These are phyloP conservation scores for Bidens hawaiensis DNA, from an alignment of 140 eudicot species.

Conservation along the genomic window DNA sequence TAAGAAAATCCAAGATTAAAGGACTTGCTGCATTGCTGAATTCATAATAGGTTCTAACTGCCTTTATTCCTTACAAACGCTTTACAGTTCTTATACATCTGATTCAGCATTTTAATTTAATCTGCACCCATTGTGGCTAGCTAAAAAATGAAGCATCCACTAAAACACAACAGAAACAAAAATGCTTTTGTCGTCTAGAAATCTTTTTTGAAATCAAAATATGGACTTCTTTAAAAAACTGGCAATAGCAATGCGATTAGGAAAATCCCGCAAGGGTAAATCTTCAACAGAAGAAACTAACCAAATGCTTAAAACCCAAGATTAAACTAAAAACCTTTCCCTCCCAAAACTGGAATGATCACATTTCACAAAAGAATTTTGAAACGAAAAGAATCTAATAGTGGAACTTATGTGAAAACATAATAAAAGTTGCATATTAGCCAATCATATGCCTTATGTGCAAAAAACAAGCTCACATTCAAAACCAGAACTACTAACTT, in stretches of 20 bases:
- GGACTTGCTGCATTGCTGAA: background rate
- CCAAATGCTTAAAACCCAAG: constrained; percentile 8
- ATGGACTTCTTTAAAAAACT: background rate
- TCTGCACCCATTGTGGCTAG: background rate
- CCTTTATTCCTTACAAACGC: background rate
- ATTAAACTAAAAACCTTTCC: too few relatives aligned
- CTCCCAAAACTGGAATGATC: background rate
- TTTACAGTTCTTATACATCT: constrained; percentile 3
- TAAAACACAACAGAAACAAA: background rate
- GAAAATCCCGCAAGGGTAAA: background rate
- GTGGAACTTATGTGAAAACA: background rate
- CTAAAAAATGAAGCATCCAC: background rate
- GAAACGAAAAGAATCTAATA: background rate
- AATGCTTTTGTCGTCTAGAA: background rate
- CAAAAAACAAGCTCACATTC: background rate
- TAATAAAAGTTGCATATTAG: background rate
- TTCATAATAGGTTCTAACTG: background rate
- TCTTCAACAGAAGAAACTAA: background rate
- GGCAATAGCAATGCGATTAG: background rate
- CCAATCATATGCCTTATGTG: background rate
- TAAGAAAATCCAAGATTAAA: background rate
- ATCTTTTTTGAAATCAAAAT: background rate
- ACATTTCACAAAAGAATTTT: background rate
- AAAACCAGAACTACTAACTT: background rate
- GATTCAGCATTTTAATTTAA: background rate